Evolutionary conservation across 768 basidiomycete genomes (phyloP), one percentile per base, ranked within the genome.

Genomic region (Udeniomyces megalosporus): DNA sequence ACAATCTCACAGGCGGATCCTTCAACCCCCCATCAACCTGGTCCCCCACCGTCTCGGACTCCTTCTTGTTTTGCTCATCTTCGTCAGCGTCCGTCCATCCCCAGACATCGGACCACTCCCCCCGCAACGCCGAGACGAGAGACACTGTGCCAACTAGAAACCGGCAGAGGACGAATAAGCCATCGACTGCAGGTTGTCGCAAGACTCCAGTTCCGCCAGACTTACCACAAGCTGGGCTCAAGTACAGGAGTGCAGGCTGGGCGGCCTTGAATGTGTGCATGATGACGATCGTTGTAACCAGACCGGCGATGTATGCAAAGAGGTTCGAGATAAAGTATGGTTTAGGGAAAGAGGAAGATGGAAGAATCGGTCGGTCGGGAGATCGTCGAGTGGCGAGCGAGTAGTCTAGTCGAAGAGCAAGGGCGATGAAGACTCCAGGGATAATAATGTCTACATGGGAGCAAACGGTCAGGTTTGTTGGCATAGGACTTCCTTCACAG

Each of bases 181-280:
- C 31, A 4, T 1, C 17, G 52, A n/a, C n/a, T n/a, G n/a, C n/a
- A 54, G n/a, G 52, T 8, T 42, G 38, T 42, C 38, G 38, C 8
- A 17, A 42, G 17, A 8, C 10, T 17, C 38, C 17, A 8, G 38
- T 42, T 42, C 38, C n/a, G n/a, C n/a, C n/a, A 34, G 29, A 71
- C 72, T 69, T 49, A 73, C 73, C 68, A 57, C 71, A 73, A 8
- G 72, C 71, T 0, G 72, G 72, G 46, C 85, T 86, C 66, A 99
- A 79, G 74, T 96, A 99, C 49, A 99, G 76, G 59, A 99, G 74
- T 1, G 93, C 93, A 1, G 93, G 93, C 68, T 99, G 93, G 3
- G 87, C 89, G 7, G 77, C 78, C 34, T 77, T 76, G 67, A 82
- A 84, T 45, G 74, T 69, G 69, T 93, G 87, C 90, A 95, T 89